Base-by-base conservation (phyloP, 2,329 filamentous ascomycete species). In the Fusarium hostae region DNA sequence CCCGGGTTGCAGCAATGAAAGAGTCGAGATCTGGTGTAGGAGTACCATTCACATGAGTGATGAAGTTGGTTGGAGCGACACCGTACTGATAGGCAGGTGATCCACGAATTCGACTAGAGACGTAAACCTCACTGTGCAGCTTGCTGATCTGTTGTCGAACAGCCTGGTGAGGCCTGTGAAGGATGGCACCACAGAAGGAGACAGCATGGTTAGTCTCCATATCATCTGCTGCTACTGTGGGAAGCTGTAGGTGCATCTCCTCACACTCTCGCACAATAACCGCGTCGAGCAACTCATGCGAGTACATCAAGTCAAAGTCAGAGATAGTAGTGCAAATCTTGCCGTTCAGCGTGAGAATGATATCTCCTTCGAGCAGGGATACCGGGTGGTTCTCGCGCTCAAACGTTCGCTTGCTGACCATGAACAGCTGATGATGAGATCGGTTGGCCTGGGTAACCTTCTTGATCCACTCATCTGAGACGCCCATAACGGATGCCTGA, bases 61-160 rank as follows among this genome's bases (percentile, higher is more conserved):
- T 93, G 82, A 99, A 99, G 82, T 98, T 99, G 20, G 96, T 99
- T 2, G 95, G 95, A 8, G 95, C 94, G 34, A 99, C 89, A 20
- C 94, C 94, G 78, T 97, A 97, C 80, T 95, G 94, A 78, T 95
- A 96, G 1, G 94, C 88, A 0, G 94, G 94, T 4, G 92, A 95
- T 34, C 94, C 94, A 48, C 94, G 88, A 57, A 92, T 93, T 68
- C 95, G 88, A 4, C 94, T 94, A 39, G 93, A 96, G 41, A 99
- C 95, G 81, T 99, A 99, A 7, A 99, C 93, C 81, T 98, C 95
- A 70, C 94, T 97, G 79, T 98, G 95, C 34, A 99, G 88, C 82
- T 97, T 97, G 82, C 92, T 95, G 78, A 99, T 99, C 81, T 99
- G 96, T 82, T 99, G 96, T 26, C 96, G 90, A 13, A 99, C 97